Percentiles rank a stretch among this genome's conserved stretches.
Evolutionary conservation across 257 asterid genomes (phyloP).

Genomic region (Echites panduratus): DNA sequence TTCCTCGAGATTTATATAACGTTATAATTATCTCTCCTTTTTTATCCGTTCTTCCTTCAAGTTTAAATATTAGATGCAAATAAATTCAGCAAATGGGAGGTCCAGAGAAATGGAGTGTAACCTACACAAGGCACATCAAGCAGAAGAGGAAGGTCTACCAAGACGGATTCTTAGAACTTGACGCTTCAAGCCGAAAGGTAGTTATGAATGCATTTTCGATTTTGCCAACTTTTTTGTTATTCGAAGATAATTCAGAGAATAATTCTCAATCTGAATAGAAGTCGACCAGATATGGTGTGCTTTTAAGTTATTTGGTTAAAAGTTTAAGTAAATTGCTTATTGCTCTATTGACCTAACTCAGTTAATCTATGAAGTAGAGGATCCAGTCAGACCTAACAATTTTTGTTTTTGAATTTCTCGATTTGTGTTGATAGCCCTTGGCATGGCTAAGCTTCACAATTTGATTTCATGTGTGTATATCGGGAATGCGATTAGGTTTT

Average conservation of each 20-base stretch:
- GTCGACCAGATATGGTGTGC: not conserved
- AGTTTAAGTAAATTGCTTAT: not conserved
- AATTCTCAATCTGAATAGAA: not conserved
- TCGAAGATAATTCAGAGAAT: not conserved
- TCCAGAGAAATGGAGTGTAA: slow-evolving; percentile 68
- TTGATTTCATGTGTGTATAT: not conserved
- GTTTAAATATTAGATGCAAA: not conserved
- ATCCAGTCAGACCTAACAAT: not conserved
- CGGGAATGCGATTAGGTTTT: not conserved
- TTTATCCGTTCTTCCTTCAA: not conserved
- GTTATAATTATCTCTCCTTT: not conserved
- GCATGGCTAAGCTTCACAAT: not conserved
- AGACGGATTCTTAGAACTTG: slow-evolving; percentile 73
- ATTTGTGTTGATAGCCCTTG: not conserved
- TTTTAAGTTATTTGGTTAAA: not conserved
- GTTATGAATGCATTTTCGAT: not conserved
- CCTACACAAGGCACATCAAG: slow-evolving; percentile 79
- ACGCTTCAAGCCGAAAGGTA: slow-evolving; percentile 50
- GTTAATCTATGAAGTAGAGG: not conserved
- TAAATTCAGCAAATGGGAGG: slow-evolving; percentile 39
- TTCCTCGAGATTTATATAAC: not conserved
- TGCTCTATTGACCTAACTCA: not conserved
- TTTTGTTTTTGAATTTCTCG: not conserved
- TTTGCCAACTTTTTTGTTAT: not conserved
- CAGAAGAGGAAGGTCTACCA: slow-evolving; percentile 88